Evolutionary conservation across 768 basidiomycete species (phyloP), one percentile per base, ranked within the genome.

Genomic region (Tylopilus intermedius): DNA sequence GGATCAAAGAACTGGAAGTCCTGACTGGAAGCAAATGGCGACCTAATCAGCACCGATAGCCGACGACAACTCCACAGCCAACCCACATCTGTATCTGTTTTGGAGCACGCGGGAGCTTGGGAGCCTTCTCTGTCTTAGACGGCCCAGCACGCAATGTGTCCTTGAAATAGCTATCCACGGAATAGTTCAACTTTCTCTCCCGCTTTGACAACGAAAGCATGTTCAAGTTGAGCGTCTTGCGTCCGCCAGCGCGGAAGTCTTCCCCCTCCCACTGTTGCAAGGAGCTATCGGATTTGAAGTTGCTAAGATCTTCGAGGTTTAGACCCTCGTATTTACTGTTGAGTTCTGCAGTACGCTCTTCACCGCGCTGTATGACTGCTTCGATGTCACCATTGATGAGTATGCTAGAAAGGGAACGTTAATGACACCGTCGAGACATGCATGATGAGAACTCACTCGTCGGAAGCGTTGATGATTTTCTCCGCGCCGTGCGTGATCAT

Each of bases 401-500:
- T 51, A 85, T 68, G 38, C 91, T 94, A 52, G 27, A 14, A 5
- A 38, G 14, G 30, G 7, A 39, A 52, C 8, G 5, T 60, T 30
- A 44, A 49, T 18, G 15, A 51, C 18, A 27, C 45, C 22, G 11
- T 33, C 9, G 2, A 15, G 27, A 53, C 38, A 29, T 5, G 21
- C 1, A 15, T 37, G 35, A 39, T 9, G 4, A 11, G 10, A 11
- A 71, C 86, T 56, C 51, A 92, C 90, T 83, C 81, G 13, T 89
- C 86, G 0, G 70, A 67, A 4, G 84, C 74, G 64, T 87, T 95
- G 68, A 98, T 94, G 51, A 99, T 97, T 70, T 92, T 89, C 67
- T 98, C 95, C 0, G 94, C 95, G 18, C 96, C 95, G 62, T 95
- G 93, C 6, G 94, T 86, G 54, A 99, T 98, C 93, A 98, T 99